Evolutionary conservation across 2,329 filamentous ascomycete species (phyloP), one percentile per base, ranked within the genome.

Genomic region (Emmonsiellopsis sp.): DNA sequence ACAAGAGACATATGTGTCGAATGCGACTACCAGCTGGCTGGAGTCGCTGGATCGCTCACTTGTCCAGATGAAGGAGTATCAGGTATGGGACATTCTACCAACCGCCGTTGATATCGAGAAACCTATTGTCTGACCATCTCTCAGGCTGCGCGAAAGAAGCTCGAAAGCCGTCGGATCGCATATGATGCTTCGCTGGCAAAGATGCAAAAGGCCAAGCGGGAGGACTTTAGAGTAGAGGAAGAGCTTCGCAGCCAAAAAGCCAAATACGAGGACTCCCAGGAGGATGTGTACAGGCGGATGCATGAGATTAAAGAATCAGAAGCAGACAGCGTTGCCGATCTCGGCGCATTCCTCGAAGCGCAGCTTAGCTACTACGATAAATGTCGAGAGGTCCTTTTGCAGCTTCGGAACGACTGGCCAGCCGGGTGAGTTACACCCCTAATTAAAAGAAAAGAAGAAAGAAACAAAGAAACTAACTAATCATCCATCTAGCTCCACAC

Each of bases 11-110:
- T 95, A 92, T 65, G 82, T 89, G 45, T 78, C 82, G 35, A 81
- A 87, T 63, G 86, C 89, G 57, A 94, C 87, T 13, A 80, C 82
- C 35, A 86, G 81, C 67, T 96, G 92, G 92, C 78, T 95, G 54
- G 90, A 96, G 68, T 90, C 87, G n/a, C 76, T 95, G 20, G 92
- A 97, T 69, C 79, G 90, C 60, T 94, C 87, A 30, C 72, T 95
- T 51, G 85, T 89, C 37, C 93, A 95, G 79, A 92, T 97, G 89
- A 96, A 95, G 70, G 93, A 97, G 66, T 97, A 95, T 64, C 90
- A 96, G 79, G 87, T 92, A 78, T 52, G 79, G 68, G 6, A 5
- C 8, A n/a, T 15, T 16, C 26, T 49, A 4, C 11, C 26, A 10
- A 10, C 7, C 6, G 13, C 13, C 20, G 5, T 16, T 32, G 13